Base-by-base conservation (phyloP, 768 basidiomycete species). In the Sporobolomyces phaffii region DNA sequence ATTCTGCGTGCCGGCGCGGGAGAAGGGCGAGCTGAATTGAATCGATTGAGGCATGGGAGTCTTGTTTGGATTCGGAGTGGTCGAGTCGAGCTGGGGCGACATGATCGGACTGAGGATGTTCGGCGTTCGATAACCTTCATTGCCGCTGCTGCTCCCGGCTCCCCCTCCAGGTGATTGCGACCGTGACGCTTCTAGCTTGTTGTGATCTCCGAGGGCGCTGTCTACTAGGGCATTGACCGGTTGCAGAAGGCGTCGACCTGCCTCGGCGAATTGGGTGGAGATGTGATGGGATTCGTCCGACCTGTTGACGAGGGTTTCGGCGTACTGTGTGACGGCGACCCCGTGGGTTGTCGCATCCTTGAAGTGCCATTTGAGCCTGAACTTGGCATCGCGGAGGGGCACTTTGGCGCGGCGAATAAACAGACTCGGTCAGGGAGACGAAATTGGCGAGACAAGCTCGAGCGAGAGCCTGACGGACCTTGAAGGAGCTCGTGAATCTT, bases 361-460 rank as follows among this genome's bases (percentile, higher is more conserved):
- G 68, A 73, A 73, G 9, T 62, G 54, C 74, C 74, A 75, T 60
- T 75, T 75, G 43, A 69, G n/a, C 26, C 64, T 45, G 57, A 73
- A 75, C 20, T 60, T 60, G 54, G 68, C 74, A 52, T 65, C 48
- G 8, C 69, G 59, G 26, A 75, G 60, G 4, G 74, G 74, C 31
- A 63, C 68, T 72, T 43, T 18, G 24, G 15, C 52, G 52, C 24
- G 36, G 14, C 17, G 11, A 52, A 52, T 34, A 24, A 24, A 33
- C 31, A 17, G 28, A 22, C 5, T 9, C 20, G 18, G 31, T 52
- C 31, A 52, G 64, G 40, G 24, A 34, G 49, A 48, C 48, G 22
- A 52, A 49, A 11, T 15, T 17, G 2, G n/a, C 36, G 47, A 0
- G 11, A 22, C 17, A 18, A 3, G 24, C 47, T 14, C 38, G 47